phyloP scores from a whole-genome alignment of 495 filamentous ascomycete genomes.

The Penicillium atrosanguineum region DNA sequence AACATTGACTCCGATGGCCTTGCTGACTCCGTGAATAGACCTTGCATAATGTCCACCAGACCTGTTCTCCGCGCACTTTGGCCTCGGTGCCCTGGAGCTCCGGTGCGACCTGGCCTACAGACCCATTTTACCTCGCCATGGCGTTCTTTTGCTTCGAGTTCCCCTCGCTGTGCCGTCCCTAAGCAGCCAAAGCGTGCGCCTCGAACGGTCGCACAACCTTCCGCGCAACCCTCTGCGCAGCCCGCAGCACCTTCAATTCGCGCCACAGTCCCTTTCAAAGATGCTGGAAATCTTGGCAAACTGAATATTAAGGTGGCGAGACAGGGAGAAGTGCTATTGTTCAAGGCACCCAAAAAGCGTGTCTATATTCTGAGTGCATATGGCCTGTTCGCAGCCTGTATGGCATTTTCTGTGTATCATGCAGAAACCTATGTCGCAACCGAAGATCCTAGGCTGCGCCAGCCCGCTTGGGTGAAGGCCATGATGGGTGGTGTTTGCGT shows the following conservation, averaged over 20 bases:
- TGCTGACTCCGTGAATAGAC: conserved; percentile 18
- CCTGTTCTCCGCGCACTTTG: conserved; percentile 29
- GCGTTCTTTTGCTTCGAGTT: conserved; percentile 37
- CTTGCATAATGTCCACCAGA: conserved; percentile 32
- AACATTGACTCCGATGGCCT: neutral
- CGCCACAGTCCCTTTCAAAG: neutral
- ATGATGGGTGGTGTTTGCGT: conserved; percentile 42
- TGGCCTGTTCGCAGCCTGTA: conserved; percentile 52
- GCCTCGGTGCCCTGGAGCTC: conserved; percentile 24
- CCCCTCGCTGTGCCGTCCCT: conserved; percentile 19
- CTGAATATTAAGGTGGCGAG: conserved; percentile 36
- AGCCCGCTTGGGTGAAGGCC: conserved; percentile 40
- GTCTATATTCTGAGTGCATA: conserved; percentile 57
- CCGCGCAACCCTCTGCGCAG: neutral
- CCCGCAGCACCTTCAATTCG: neutral
- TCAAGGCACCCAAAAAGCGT: conserved; percentile 60
- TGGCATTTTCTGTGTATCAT: conserved; percentile 54
- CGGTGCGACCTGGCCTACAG: conserved; percentile 13
- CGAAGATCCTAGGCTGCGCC: conserved; percentile 24
- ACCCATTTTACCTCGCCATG: conserved; percentile 17
- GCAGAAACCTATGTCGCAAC: conserved; percentile 42
- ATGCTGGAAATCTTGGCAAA: conserved; percentile 26
- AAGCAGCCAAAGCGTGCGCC: conserved; percentile 15
- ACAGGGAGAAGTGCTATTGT: conserved; percentile 49
- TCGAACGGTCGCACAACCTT: conserved; percentile 10